Base-by-base conservation (phyloP, 495 filamentous ascomycete species). In the Penicillium soppii region DNA sequence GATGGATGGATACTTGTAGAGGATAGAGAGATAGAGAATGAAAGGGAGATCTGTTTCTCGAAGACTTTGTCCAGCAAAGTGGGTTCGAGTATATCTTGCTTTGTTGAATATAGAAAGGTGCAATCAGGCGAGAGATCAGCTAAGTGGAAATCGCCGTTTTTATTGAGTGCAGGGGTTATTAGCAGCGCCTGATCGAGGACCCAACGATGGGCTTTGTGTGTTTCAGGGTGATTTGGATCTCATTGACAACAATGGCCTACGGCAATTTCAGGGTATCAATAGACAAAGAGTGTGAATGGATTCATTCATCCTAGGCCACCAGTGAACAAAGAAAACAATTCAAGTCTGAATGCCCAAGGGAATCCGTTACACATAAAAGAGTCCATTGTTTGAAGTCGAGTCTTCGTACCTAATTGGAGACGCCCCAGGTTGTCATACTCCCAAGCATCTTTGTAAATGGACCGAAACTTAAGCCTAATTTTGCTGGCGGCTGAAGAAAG, bases 361-460 rank as follows among this genome's bases (percentile, higher is more conserved):
- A 16, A 44, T 15, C 21, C 21, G 61, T 58, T 39, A 37, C 57
- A 63, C 42, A 58, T 63, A 56, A 58, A 58, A 35, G 48, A 42
- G 39, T 9, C 26, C 33, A 47, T 48, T 21, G 27, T 40, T 15
- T 20, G 15, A 49, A 17, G 21, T 8, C 12, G 27, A 37, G 19
- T 25, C 20, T 21, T 42, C 19, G 51, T 32, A 37, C 22, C 36
- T 61, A 48, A 56, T 51, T 63, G 48, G 57, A 43, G 54, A 50
- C 51, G 36, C 43, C 45, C 26, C 23, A 46, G 30, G 26, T 51
- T 33, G 32, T 43, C 46, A 45, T 35, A 3, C n/a, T 33, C 56
- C 53, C 51, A 57, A 63, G 48, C 30, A 47, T 42, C 40, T 29
- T 43, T 47, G 45, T 32, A 47, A 36, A 21, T 35, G 41, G 48